phyloP scores from a whole-genome alignment of 805 yeast genomes.

The Kregervanrija pseudodelftensis region DNA sequence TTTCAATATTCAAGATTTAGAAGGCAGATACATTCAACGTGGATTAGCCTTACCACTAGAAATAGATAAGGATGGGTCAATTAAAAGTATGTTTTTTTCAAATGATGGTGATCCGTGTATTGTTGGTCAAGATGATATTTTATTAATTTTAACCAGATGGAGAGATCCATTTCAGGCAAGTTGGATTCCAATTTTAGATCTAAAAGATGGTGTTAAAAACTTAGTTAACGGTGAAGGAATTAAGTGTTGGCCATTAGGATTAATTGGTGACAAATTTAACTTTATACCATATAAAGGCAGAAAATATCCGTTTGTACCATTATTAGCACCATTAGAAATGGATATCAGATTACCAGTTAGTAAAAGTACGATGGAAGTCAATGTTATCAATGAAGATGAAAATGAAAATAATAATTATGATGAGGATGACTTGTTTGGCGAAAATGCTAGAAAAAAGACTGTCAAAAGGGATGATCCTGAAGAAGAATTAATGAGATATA shows the following conservation, averaged over 20 bases:
- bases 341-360: slow-evolving; percentile 61
- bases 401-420: slow-evolving; percentile 29
- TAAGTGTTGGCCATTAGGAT: slow-evolving; percentile 83
- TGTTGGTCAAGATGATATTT: slow-evolving; percentile 69
- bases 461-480: slow-evolving; percentile 39
- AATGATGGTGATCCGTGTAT: slow-evolving; percentile 87
- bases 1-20: slow-evolving; percentile 30
- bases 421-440: slow-evolving; percentile 39
- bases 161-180: slow-evolving; percentile 65
- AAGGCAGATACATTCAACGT: slow-evolving; percentile 33
- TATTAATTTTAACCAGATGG: slow-evolving; percentile 73
- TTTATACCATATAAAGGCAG: slow-evolving; percentile 71
- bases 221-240: slow-evolving; percentile 52
- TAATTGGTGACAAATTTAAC: slow-evolving; percentile 59
- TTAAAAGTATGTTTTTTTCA: slow-evolving; percentile 73
- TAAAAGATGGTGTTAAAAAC: slow-evolving; percentile 42
- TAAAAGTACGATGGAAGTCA: slow-evolving; percentile 1
- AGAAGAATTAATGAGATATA: slow-evolving; percentile 56
- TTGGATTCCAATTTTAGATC: slow-evolving; percentile 82
- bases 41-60: slow-evolving; percentile 39
- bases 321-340: slow-evolving; percentile 77
- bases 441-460: slow-evolving; percentile 21
- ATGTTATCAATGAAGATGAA: slow-evolving; percentile 13
- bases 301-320: slow-evolving; percentile 72
- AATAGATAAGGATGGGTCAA: slow-evolving; percentile 14